Conservation (phyloP, 1,284 basidiomycete species). For the Cryptococcus wingfieldii region DNA sequence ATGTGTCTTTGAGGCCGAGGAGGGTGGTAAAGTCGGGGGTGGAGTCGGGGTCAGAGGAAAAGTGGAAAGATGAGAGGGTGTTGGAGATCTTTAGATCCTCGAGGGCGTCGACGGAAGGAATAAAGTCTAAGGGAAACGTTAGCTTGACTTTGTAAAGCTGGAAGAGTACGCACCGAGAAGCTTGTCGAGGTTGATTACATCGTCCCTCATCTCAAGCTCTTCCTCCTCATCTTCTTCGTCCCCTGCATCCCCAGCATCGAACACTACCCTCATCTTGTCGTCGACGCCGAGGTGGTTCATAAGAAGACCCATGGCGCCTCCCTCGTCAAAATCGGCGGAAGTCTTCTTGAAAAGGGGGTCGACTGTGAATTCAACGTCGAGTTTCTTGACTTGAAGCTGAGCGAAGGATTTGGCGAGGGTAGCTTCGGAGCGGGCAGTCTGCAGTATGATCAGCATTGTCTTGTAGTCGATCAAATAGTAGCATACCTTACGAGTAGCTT, state of each 20-base stretch:
- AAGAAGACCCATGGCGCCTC: conserved; percentile 86
- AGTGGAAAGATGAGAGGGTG: conserved; percentile 74
- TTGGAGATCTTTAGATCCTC: conserved; percentile 71
- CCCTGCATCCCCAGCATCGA: conserved; percentile 88
- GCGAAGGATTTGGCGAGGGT: conserved; percentile 79
- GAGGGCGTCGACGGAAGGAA: conserved; percentile 63
- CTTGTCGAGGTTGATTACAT: conserved; percentile 52
- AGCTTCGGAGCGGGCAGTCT: conserved; percentile 64
- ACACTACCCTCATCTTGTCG: conserved; percentile 81
- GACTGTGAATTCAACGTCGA: conserved; percentile 90
- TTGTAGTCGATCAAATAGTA: background rate
- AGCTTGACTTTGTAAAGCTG: background rate
- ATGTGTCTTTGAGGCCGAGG: conserved; percentile 28
- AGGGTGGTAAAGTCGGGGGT: conserved; percentile 50
- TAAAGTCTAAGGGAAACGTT: conserved; percentile 54
- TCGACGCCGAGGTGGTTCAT: conserved; percentile 91
- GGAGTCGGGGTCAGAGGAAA: conserved; percentile 58
- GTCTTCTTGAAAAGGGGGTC: conserved; percentile 98
- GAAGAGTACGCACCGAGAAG: conserved; percentile 58
- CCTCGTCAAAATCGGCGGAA: conserved; percentile 97
- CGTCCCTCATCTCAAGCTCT: conserved; percentile 49
- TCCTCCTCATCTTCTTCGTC: conserved; percentile 71
- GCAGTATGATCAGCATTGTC: conserved; percentile 21
- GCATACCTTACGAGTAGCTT: conserved; percentile 35
- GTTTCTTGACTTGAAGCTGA: conserved; percentile 84